A percentile compares a stretch with the other conserved stretches of the same genome.
Evolutionary conservation across 768 basidiomycete genomes (phyloP).

Genomic region (Pholiota molesta): DNA sequence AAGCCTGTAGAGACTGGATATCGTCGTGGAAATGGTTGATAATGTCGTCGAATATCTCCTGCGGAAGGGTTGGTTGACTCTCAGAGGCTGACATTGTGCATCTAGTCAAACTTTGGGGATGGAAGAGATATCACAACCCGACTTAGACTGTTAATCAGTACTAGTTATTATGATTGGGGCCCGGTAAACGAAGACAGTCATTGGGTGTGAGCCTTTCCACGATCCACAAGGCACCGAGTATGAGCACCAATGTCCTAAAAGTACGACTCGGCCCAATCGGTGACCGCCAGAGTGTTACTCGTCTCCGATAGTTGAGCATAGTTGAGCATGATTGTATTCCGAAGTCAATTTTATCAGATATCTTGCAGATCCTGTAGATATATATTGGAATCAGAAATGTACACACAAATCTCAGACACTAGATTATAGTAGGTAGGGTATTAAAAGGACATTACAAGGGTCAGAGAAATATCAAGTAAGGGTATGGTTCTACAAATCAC

Average conservation of each 20-base stretch:
- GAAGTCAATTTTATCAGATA: not conserved
- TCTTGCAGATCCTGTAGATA: not conserved
- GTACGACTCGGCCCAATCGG: not conserved
- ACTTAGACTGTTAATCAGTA: not conserved
- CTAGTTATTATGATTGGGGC: slow-evolving; percentile 5
- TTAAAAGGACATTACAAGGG: not conserved
- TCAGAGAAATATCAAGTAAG: not conserved
- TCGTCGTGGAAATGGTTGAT: slow-evolving; percentile 29
- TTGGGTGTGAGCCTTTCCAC: not conserved
- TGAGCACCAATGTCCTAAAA: not conserved
- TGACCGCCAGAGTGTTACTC: not conserved
- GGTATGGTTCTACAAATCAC: not conserved
- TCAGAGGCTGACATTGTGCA: not conserved
- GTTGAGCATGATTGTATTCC: not conserved
- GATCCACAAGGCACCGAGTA: not conserved
- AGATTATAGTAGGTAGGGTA: not conserved
- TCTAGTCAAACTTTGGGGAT: slow-evolving; percentile 1
- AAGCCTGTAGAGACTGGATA: slow-evolving; percentile 20
- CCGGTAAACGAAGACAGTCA: not conserved
- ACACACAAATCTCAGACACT: not conserved
- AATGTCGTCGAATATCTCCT: slow-evolving; percentile 31
- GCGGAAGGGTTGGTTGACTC: slow-evolving; percentile 22
- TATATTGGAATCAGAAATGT: too few species aligned
- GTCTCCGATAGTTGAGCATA: not conserved
- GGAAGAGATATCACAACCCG: not conserved